A percentile compares a stretch with the other conserved stretches of the same genome.
These are phyloP conservation scores for Xanthoparmelia taractica DNA, from an alignment of 495 filamentous ascomycete genomes.

Conservation along the genomic window DNA sequence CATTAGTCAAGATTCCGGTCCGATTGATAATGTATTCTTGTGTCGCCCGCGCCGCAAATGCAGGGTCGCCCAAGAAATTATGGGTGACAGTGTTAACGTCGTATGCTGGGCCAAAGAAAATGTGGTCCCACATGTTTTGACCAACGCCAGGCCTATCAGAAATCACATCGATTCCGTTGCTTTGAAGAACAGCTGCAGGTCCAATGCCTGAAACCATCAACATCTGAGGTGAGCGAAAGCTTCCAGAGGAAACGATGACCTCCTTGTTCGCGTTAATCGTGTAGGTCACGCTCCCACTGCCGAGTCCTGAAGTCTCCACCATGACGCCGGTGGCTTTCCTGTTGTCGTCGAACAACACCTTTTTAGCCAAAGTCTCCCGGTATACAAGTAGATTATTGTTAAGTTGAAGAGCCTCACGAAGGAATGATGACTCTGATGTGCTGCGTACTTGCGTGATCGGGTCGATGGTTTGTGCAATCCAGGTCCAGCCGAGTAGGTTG, in stretches of 20 bases:
- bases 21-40: not conserved
- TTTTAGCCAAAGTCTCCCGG: constrained; percentile 19
- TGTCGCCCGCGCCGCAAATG: no score
- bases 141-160: constrained; percentile 29
- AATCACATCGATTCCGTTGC: constrained; percentile 28
- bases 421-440: constrained; percentile 29
- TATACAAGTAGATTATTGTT: constrained; percentile 18
- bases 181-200: constrained; percentile 24
- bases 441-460: constrained; percentile 11
- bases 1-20: no score
- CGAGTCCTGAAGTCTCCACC: constrained; percentile 1
- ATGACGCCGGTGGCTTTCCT: constrained; percentile 34
- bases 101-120: not conserved
- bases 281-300: constrained; percentile 30
- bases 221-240: constrained; percentile 40
- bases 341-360: constrained; percentile 27
- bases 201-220: constrained; percentile 43
- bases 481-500: no score
- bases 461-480: no score
- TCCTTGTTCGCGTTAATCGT: constrained; percentile 36
- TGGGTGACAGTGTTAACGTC: not conserved
- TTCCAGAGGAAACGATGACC: constrained; percentile 39
- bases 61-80: not conserved
- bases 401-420: constrained; percentile 17
- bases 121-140: constrained; percentile 18